Conservation (phyloP, 2,329 filamentous ascomycete species). For the Calonectria ilicicola region DNA sequence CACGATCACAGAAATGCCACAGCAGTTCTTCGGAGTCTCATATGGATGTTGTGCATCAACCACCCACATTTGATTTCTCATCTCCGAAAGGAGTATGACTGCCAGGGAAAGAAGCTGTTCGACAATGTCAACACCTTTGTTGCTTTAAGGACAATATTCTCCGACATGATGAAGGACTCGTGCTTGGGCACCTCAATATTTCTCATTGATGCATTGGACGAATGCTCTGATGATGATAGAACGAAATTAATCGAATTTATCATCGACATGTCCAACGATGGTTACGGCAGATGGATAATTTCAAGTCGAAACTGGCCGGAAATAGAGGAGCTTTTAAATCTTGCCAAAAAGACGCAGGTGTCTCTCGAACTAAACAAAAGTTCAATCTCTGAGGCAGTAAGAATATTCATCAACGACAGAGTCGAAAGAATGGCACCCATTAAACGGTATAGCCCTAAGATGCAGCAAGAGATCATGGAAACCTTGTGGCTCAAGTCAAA, state of each 20-base stretch:
- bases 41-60: slow-evolving; percentile 54
- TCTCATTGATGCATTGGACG: background rate
- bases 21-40: slow-evolving; percentile 56
- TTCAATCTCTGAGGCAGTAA: slow-evolving; percentile 48
- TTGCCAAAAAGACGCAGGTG: slow-evolving; percentile 38
- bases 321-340: slow-evolving; percentile 49
- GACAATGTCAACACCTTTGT: slow-evolving; percentile 52
- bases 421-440: background rate
- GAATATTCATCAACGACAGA: slow-evolving; percentile 46
- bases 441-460: slow-evolving; percentile 7
- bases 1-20: slow-evolving; percentile 51
- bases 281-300: background rate
- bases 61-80: slow-evolving; percentile 49
- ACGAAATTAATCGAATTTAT: background rate
- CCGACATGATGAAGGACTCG: slow-evolving; percentile 47
- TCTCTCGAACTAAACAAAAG: slow-evolving; percentile 52
- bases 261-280: background rate
- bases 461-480: slow-evolving; percentile 1
- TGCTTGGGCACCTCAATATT: slow-evolving; percentile 29
- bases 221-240: background rate
- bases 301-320: slow-evolving; percentile 33
- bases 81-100: slow-evolving; percentile 49
- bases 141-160: slow-evolving; percentile 52
- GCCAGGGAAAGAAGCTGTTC: slow-evolving; percentile 50
- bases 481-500: slow-evolving; percentile 48